These are phyloP conservation scores for Tricholoma sp. DNA, from an alignment of 768 basidiomycete species.

Conservation along the genomic window DNA sequence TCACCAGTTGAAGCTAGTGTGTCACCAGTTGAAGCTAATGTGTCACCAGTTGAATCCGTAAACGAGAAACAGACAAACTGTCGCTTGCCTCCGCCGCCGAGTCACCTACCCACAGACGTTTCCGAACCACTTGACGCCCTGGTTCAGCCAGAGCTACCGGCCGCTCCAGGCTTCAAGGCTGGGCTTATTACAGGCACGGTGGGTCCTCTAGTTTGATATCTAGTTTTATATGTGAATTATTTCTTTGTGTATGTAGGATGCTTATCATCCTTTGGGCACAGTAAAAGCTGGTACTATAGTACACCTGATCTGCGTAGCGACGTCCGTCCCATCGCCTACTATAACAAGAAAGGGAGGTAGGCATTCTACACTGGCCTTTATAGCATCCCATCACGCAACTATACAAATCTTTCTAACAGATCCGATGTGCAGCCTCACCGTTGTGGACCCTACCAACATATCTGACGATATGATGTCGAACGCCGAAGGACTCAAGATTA, in stretches of 20 bases:
- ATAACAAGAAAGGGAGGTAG: conserved; percentile 20
- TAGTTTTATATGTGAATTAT: not conserved
- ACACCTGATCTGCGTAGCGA: conserved; percentile 21
- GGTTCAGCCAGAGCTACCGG: not conserved
- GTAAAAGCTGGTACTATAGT: conserved; percentile 4
- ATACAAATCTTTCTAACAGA: conserved; percentile 30
- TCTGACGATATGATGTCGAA: conserved; percentile 18
- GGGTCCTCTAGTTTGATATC: not conserved
- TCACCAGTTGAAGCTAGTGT: not conserved
- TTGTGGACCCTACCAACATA: conserved; percentile 52
- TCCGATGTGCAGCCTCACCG: conserved; percentile 34
- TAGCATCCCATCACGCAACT: not conserved
- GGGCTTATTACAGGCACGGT: conserved; percentile 3
- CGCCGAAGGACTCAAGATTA: conserved; percentile 29
- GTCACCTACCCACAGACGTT: not conserved
- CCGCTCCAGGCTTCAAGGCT: not conserved
- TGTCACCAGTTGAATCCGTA: not conserved
- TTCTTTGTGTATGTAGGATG: conserved; percentile 7
- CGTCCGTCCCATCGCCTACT: conserved; percentile 9
- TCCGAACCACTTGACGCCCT: not conserved
- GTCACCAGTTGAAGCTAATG: not conserved
- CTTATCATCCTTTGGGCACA: conserved; percentile 12
- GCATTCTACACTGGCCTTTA: not conserved
- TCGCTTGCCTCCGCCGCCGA: not conserved
- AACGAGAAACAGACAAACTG: not conserved